These are phyloP conservation scores for Ogataea ramenticola DNA, from an alignment of 805 yeast species.

Conservation along the genomic window DNA sequence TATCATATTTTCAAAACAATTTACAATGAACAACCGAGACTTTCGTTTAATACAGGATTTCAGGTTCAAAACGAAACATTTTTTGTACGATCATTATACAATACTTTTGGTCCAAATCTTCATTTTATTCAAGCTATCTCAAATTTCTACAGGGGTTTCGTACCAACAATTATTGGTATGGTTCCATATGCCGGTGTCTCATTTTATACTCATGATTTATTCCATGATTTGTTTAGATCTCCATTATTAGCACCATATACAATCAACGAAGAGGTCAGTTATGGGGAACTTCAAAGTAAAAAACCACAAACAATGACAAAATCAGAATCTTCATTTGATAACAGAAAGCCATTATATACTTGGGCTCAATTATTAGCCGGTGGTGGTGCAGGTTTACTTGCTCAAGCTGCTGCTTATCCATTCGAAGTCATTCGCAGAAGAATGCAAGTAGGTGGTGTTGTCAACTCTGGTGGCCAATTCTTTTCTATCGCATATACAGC, in stretches of 20 bases:
- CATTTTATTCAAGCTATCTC: constrained; percentile 32
- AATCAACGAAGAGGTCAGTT: constrained; percentile 19
- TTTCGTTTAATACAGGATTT: constrained; percentile 21
- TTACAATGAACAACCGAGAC: constrained; percentile 27
- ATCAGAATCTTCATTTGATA: constrained; percentile 30
- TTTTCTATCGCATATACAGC: constrained; percentile 49
- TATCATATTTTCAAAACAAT: constrained; percentile 22
- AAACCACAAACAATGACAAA: constrained; percentile 7
- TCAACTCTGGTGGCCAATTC: constrained; percentile 48
- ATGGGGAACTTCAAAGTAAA: not conserved
- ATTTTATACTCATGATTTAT: constrained; percentile 84
- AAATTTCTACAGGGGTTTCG: constrained; percentile 90
- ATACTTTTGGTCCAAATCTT: constrained; percentile 25
- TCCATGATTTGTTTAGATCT: constrained; percentile 82
- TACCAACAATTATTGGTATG: constrained; percentile 93
- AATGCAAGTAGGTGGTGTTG: constrained; percentile 89
- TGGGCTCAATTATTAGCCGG: constrained; percentile 96
- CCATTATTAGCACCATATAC: constrained; percentile 46
- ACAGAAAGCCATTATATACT: constrained; percentile 63
- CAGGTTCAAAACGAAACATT: constrained; percentile 21
- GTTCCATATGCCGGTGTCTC: constrained; percentile 97
- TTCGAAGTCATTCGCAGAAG: constrained; percentile 91
- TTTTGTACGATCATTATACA: constrained; percentile 22
- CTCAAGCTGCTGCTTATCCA: constrained; percentile 96
- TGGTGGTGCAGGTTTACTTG: constrained; percentile 89